These are phyloP conservation scores for Pyrus betulifolia DNA, from an alignment of 306 rosid genomes.

Conservation along the genomic window DNA sequence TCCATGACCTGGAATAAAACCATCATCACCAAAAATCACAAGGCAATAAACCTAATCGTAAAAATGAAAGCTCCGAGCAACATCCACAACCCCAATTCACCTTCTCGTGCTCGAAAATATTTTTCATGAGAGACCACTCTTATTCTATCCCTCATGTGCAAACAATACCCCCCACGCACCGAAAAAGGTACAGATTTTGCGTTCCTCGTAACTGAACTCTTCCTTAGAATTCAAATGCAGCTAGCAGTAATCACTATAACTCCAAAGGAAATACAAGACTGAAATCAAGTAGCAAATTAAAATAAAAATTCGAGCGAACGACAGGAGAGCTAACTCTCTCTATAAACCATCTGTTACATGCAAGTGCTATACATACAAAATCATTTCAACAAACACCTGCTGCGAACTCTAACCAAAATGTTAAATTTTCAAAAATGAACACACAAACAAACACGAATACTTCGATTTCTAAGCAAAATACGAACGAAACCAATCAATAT, in stretches of 20 bases:
- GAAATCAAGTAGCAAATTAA: neutral
- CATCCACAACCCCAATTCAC: neutral
- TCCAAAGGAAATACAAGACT: neutral
- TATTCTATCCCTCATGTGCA: neutral
- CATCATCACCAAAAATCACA: constrained; percentile 15
- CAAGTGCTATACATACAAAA: neutral
- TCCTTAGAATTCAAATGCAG: neutral
- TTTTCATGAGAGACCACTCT: neutral
- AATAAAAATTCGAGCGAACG: neutral
- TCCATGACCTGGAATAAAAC: constrained; percentile 48
- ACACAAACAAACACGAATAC: neutral
- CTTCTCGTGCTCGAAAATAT: neutral
- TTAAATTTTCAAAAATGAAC: neutral
- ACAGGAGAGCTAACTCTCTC: neutral
- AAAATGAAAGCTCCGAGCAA: neutral
- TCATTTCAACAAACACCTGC: constrained; percentile 24
- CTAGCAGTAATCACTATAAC: neutral
- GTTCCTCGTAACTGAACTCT: neutral
- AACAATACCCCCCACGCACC: neutral
- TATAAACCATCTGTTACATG: neutral
- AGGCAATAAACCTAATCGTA: neutral
- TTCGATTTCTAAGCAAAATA: neutral
- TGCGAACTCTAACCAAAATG: neutral
- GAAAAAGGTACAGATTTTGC: neutral
- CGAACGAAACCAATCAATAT: neutral